Conservation (phyloP, 805 yeast species). For the Nematodospora valgi region DNA sequence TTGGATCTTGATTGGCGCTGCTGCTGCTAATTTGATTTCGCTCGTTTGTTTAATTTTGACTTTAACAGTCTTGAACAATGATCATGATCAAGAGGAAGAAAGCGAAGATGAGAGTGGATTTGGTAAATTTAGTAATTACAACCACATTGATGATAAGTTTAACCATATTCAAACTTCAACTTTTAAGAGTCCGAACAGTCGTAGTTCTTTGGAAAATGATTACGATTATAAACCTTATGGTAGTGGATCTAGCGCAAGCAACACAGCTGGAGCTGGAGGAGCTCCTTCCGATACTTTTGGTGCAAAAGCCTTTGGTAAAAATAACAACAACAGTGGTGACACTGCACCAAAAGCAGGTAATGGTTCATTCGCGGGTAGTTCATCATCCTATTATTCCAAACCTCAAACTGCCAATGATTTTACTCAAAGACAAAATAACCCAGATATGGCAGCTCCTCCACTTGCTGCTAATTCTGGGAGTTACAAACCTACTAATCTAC, state of each 20-base stretch:
- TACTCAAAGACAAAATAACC: conserved; percentile 17
- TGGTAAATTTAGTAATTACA: conserved; percentile 3
- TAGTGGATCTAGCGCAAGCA: neutral
- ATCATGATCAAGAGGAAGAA: conserved; percentile 15
- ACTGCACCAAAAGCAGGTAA: neutral
- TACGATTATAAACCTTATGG: conserved; percentile 17
- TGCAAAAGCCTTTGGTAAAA: neutral
- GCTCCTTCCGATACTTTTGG: conserved; percentile 1
- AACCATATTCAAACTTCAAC: conserved; percentile 7
- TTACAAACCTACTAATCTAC: conserved; percentile 7
- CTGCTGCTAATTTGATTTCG: conserved; percentile 51
- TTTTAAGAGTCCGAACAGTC: conserved; percentile 4
- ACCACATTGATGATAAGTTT: conserved; percentile 19
- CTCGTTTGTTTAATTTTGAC: conserved; percentile 45
- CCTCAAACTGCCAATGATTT: conserved; percentile 34
- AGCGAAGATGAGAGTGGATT: conserved; percentile 14
- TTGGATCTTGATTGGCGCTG: conserved; percentile 69
- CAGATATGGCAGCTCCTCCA: conserved; percentile 16
- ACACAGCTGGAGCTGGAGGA: neutral
- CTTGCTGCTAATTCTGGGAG: conserved; percentile 20
- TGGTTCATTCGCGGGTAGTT: conserved; percentile 6
- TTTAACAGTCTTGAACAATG: conserved; percentile 24
- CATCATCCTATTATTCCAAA: conserved; percentile 26
- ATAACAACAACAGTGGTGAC: conserved; percentile 2
- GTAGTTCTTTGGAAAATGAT: conserved; percentile 20